phyloP scores from a whole-genome alignment of 257 asterid genomes.

The Capsicum rhomboideum region DNA sequence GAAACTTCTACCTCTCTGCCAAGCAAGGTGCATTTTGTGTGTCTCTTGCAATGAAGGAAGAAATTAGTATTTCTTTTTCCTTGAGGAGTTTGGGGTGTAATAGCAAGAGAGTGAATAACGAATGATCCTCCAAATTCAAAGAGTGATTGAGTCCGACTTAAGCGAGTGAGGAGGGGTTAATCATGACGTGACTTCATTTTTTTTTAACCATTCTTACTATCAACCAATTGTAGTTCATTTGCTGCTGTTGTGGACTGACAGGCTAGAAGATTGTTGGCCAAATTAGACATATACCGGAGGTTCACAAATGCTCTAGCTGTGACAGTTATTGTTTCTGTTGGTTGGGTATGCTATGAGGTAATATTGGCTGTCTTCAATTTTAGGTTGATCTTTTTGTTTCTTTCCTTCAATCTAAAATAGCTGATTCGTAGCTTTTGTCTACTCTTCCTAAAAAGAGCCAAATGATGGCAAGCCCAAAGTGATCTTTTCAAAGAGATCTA shows the following conservation, averaged over 20 bases:
- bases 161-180: neutral
- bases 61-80: neutral
- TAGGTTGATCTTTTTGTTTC: neutral
- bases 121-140: too few relatives aligned
- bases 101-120: too few relatives aligned
- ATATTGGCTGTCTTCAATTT: neutral
- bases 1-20: neutral
- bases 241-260: conserved; percentile 17
- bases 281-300: conserved; percentile 78
- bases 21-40: neutral
- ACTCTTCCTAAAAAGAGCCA: neutral
- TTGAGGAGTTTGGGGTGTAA: neutral
- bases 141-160: too few relatives aligned
- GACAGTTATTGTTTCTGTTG: conserved; percentile 84
- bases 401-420: neutral
- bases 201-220: neutral
- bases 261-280: conserved; percentile 82
- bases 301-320: conserved; percentile 87
- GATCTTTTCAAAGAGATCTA: neutral
- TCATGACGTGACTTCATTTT: neutral
- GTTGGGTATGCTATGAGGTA: conserved; percentile 98
- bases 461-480: neutral
- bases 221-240: neutral
- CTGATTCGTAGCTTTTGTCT: neutral
- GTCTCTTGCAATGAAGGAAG: neutral